Base-by-base conservation (phyloP, 805 yeast genomes). In the Saccharomycopsis capsularis region DNA sequence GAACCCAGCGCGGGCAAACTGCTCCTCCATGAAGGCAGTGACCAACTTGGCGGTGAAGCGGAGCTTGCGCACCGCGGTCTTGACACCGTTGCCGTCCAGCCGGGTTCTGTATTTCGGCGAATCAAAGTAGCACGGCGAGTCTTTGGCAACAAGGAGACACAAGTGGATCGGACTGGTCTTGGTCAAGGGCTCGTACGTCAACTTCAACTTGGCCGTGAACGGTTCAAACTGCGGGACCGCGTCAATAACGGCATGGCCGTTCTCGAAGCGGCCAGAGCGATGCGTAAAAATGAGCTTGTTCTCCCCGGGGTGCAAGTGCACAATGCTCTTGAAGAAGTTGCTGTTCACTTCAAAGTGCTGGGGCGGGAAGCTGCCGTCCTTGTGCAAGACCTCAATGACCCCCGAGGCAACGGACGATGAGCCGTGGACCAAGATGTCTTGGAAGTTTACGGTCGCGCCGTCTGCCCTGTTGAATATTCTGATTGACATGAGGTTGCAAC, bases 21-120 rank as follows among this genome's bases (percentile, higher is more conserved):
- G 96, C 56, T 90, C 97, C 57, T 79, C 81, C 0, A 96, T 90
- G 63, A 76, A 89, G 0, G 96, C 95, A 58, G 87, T 90, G 95
- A 87, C 86, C 64, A 90, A 64, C 57, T 95, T 73, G 3, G 85
- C 95, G 3, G 86, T 96, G 52, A 88, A 77, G 57, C 93, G 77
- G 55, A 91, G 62, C 61, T 87, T 87, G 55, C 69, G 70, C 16
- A 85, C 68, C 1, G 96, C 96, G 3, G 80, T 62, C n/a, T 81
- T 80, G 19, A 90, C 57, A 15, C 71, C 78, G 53, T 85, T 81
- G 2, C 81, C 82, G 55, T 85, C 93, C 25, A 69, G 63, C 21
- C 61, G 56, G 4, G 59, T 55, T 46, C 69, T 73, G 55, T 74
- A 70, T 2, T 61, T 51, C 0, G 95, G 89, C 55, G 86, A 76